Evolutionary conservation across 2,329 filamentous ascomycete genomes (phyloP), one percentile per base, ranked within the genome.

Genomic region (Tricladium varicosporioides): DNA sequence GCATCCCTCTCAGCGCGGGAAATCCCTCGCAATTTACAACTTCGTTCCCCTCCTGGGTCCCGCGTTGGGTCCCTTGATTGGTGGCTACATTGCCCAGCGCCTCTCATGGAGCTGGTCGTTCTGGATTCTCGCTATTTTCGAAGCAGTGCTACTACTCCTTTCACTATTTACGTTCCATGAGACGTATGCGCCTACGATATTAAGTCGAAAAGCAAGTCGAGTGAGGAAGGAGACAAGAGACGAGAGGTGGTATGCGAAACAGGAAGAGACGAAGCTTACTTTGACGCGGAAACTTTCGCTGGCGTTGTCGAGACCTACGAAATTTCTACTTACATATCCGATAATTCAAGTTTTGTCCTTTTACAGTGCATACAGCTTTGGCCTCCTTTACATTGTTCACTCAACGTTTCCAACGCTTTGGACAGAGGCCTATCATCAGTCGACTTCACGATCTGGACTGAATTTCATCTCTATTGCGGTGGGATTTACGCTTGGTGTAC

Each of bases 331-430:
- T 7, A 74, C 77, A 2, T 80, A 82, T 47, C 71, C 77, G 1
- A 80, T 83, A 52, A 72, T 84, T 13, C 74, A 80, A 63, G 68
- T 77, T 7, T 71, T 82, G 7, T 74, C 79, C 1, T 61, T 80
- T 13, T 82, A 81, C 66, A 75, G 80, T 62, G 72, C 75, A 16
- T 69, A 78, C 32, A 67, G 76, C 9, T 81, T 82, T 60, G 79
- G 80, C 5, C 73, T 78, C 52, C 71, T 81, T 16, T 83, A 80
- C 64, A 70, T 83, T 5, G 75, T 76, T 44, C 76, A 87, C 0
- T 80, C 81, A 0, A 85, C 80, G 1, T 86, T 85, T 60, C 79
- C 85, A 0, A 64, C 70, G 0, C 72, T 88, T 1, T 88, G 82
- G 81, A 74, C 66, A 1, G 60, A 66, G 0, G 71, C 75, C 13